Conservation (phyloP, 148 eudicot species). For the Polygonum aviculare region DNA sequence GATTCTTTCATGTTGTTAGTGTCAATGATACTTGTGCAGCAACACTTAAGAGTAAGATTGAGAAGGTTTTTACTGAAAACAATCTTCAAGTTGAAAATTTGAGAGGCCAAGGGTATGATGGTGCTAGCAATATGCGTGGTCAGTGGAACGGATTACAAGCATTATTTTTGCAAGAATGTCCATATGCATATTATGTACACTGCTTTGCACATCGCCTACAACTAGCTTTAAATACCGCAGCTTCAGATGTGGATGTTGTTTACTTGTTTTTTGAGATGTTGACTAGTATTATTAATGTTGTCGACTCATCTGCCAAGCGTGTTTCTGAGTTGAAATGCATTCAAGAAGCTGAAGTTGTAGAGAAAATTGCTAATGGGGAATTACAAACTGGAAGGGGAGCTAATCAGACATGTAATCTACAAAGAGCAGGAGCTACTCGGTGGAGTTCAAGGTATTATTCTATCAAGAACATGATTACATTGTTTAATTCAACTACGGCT, state of each 20-base stretch:
- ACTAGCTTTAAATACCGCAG: too few species aligned
- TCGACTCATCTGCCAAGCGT: slow-evolving; percentile 8
- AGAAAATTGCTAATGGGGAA: background rate
- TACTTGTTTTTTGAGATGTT: slow-evolving; percentile 1
- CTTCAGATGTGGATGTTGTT: background rate
- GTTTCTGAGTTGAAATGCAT: background rate
- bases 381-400: background rate
- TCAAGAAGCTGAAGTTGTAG: background rate
- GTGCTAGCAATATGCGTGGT: slow-evolving; percentile 17
- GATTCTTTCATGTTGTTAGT: too few species aligned
- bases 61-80: background rate
- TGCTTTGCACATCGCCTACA: slow-evolving; percentile 2
- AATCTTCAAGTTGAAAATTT: slow-evolving; percentile 14
- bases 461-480: too few species aligned
- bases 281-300: background rate
- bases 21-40: too few species aligned
- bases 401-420: too few species aligned
- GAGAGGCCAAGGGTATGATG: slow-evolving; percentile 17
- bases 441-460: too few species aligned
- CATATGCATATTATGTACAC: slow-evolving; percentile 16
- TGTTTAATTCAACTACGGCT: too few species aligned
- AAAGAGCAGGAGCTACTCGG: too few species aligned
- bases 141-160: slow-evolving; percentile 18
- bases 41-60: too few species aligned
- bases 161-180: slow-evolving; percentile 12